phyloP scores from a whole-genome alignment of 2,329 filamentous ascomycete species.

The Aspergillus sp. region DNA sequence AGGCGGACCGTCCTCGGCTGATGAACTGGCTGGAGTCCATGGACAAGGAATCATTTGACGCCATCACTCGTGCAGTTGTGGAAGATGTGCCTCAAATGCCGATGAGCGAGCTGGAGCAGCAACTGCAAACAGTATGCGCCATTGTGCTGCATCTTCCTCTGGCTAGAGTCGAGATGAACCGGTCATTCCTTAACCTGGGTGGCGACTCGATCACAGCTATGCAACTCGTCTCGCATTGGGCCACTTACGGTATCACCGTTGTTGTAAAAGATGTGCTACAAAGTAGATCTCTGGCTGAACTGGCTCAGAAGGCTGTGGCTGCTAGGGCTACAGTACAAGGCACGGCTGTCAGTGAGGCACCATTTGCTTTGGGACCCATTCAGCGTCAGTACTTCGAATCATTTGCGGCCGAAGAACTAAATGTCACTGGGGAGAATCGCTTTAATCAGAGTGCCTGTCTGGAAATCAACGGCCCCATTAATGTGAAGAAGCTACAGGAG shows the following conservation, averaged over 20 bases:
- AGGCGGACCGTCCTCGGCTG: conserved; percentile 5
- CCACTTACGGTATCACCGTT: conserved; percentile 9
- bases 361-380: conserved; percentile 18
- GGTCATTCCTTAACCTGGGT: background rate
- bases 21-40: conserved; percentile 4
- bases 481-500: background rate
- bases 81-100: background rate
- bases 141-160: conserved; percentile 3
- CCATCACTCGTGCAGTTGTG: too few species aligned
- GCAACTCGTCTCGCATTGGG: conserved; percentile 6
- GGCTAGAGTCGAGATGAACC: background rate
- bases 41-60: too few species aligned
- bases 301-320: background rate
- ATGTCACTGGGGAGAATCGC: conserved; percentile 3
- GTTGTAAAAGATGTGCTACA: conserved; percentile 13
- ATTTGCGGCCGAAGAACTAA: background rate
- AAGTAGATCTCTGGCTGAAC: conserved; percentile 6
- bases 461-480: conserved; percentile 1
- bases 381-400: conserved; percentile 15
- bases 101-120: background rate
- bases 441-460: conserved; percentile 21
- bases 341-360: conserved; percentile 7
- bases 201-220: conserved; percentile 7
- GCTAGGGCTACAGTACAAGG: background rate
- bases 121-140: conserved; percentile 2